A percentile compares a stretch with the other conserved stretches of the same genome.
These are phyloP conservation scores for Cadophora sp. DNA, from an alignment of 2,329 filamentous ascomycete species.

Conservation along the genomic window DNA sequence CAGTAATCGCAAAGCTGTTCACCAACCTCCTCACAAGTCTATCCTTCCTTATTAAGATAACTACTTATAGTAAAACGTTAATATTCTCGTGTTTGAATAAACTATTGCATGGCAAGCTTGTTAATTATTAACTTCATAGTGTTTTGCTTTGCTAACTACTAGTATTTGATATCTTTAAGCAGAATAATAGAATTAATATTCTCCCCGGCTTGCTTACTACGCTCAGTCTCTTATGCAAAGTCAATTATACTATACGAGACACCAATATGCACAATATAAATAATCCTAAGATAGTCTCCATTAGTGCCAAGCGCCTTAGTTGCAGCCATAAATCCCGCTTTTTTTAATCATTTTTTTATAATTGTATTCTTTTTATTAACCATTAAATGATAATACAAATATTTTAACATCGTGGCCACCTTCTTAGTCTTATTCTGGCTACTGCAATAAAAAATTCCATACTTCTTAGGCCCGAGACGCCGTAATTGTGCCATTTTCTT, in stretches of 20 bases:
- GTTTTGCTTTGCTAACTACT: background rate
- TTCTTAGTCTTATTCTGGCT: no score
- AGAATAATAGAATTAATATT: constrained; percentile 25
- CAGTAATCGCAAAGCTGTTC: no score
- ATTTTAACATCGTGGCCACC: background rate
- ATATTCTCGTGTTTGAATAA: no score
- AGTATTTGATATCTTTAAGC: background rate
- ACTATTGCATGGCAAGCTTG: background rate
- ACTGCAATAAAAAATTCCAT: no score
- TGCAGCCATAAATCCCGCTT: constrained; percentile 20
- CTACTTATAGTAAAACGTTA: no score
- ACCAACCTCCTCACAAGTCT: no score
- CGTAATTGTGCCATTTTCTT: no score
- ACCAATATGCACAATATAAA: constrained; percentile 25
- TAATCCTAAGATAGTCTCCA: constrained; percentile 23
- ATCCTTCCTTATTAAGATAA: no score
- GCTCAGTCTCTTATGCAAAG: constrained; percentile 27
- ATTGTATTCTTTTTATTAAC: background rate
- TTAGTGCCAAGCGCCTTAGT: constrained; percentile 25
- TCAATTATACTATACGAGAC: constrained; percentile 26
- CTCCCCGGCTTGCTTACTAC: constrained; percentile 24
- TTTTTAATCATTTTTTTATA: background rate
- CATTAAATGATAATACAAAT: background rate
- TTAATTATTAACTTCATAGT: background rate
- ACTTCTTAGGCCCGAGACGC: background rate